phyloP scores from a whole-genome alignment of 257 asterid genomes.

The Solanum rostratum region DNA sequence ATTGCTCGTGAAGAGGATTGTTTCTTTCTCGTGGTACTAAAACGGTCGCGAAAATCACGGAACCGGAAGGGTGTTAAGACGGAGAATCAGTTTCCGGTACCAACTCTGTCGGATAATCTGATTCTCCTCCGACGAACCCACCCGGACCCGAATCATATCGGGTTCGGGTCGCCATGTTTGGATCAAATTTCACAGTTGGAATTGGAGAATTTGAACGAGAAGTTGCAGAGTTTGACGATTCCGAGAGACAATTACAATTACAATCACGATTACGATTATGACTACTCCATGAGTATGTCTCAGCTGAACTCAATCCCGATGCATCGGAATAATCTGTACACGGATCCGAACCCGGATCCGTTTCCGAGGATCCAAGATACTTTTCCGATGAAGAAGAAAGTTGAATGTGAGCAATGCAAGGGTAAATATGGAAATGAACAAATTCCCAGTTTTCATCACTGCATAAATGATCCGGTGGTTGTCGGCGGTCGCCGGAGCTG shows the following conservation, averaged over 20 bases:
- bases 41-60: conserved; percentile 59
- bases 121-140: conserved; percentile 47
- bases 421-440: conserved; percentile 7
- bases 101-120: conserved; percentile 32
- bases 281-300: conserved; percentile 17
- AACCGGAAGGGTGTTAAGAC: conserved; percentile 38
- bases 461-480: conserved; percentile 52
- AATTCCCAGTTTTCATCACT: conserved; percentile 47
- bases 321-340: neutral
- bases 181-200: conserved; percentile 30
- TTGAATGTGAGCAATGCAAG: conserved; percentile 38
- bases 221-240: conserved; percentile 20
- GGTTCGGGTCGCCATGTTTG: conserved; percentile 11
- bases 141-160: neutral
- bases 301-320: conserved; percentile 7
- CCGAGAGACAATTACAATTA: conserved; percentile 24
- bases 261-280: neutral
- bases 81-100: conserved; percentile 20
- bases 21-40: conserved; percentile 59
- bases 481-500: conserved; percentile 7
- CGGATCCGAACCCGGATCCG: neutral
- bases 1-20: conserved; percentile 48
- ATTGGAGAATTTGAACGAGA: conserved; percentile 23
- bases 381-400: conserved; percentile 18
- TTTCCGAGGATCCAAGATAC: conserved; percentile 18